Percentiles rank a stretch among this genome's conserved stretches.
phyloP scores from a whole-genome alignment of 2,329 filamentous ascomycete genomes.

The Colletotrichum tropicale region DNA sequence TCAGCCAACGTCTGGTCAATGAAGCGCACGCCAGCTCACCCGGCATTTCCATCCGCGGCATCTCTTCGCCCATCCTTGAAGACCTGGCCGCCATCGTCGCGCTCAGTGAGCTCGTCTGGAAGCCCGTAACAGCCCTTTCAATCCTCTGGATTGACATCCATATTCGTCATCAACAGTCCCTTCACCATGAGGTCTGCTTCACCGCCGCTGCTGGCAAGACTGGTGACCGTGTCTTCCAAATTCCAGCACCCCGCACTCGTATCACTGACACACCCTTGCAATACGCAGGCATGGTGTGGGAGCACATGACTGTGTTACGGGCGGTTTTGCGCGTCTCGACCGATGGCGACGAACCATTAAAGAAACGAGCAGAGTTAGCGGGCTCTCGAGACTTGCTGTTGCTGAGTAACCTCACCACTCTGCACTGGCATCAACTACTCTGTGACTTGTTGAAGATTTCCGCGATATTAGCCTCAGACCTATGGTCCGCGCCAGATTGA shows the following conservation, averaged over 20 bases:
- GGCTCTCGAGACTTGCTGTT: background rate
- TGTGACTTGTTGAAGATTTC: background rate
- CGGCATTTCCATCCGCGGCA: background rate
- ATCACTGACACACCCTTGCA: background rate
- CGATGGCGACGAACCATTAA: background rate
- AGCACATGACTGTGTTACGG: background rate
- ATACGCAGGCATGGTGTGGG: background rate
- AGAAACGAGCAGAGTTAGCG: background rate
- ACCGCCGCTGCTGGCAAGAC: background rate
- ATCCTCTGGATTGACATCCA: background rate
- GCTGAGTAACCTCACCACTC: background rate
- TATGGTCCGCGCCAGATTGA: background rate
- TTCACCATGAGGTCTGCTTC: background rate
- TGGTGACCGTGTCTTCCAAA: background rate
- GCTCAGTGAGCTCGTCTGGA: background rate
- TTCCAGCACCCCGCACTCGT: background rate
- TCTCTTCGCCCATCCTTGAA: background rate
- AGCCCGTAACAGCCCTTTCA: background rate
- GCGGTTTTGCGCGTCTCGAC: background rate
- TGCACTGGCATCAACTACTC: background rate
- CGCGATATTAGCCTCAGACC: background rate
- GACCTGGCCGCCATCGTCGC: background rate
- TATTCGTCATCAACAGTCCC: background rate
- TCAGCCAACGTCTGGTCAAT: background rate
- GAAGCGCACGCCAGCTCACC: background rate